phyloP scores from a whole-genome alignment of 176 grass and related monocot genomes.

The Pontederia crassipes region DNA sequence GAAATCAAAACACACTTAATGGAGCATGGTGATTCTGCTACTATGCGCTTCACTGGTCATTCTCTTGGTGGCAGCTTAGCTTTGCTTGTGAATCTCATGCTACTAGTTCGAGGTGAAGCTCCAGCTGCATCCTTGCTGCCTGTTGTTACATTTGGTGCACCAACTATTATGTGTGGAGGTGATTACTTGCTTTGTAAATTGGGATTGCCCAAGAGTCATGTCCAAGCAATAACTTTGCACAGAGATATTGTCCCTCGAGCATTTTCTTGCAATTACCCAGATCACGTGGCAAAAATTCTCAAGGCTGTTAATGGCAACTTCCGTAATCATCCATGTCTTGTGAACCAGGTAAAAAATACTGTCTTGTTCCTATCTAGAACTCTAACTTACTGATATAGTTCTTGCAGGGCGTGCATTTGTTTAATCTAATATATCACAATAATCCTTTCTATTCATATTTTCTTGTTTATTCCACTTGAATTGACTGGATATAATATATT shows the following conservation, averaged over 20 bases:
- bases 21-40: slow-evolving; percentile 29
- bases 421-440: neutral
- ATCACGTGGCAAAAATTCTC: slow-evolving; percentile 73
- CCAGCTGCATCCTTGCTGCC: slow-evolving; percentile 48
- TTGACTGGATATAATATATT: neutral
- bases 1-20: slow-evolving; percentile 54
- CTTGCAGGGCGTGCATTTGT: neutral
- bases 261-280: slow-evolving; percentile 85
- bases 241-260: slow-evolving; percentile 93
- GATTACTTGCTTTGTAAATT: slow-evolving; percentile 62
- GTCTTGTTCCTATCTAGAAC: neutral
- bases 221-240: slow-evolving; percentile 67
- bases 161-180: slow-evolving; percentile 91
- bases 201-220: slow-evolving; percentile 51
- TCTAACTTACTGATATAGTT: neutral
- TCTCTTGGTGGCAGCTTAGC: slow-evolving; percentile 83
- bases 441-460: neutral
- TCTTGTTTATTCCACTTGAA: neutral
- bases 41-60: slow-evolving; percentile 67
- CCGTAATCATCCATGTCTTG: slow-evolving; percentile 65
- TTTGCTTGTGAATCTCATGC: slow-evolving; percentile 83
- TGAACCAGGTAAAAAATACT: slow-evolving; percentile 46
- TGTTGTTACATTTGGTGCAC: slow-evolving; percentile 80
- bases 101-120: slow-evolving; percentile 46
- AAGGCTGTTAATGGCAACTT: slow-evolving; percentile 86